Base-by-base conservation (phyloP, 805 yeast genomes). In the Starmerella stigmatis region DNA sequence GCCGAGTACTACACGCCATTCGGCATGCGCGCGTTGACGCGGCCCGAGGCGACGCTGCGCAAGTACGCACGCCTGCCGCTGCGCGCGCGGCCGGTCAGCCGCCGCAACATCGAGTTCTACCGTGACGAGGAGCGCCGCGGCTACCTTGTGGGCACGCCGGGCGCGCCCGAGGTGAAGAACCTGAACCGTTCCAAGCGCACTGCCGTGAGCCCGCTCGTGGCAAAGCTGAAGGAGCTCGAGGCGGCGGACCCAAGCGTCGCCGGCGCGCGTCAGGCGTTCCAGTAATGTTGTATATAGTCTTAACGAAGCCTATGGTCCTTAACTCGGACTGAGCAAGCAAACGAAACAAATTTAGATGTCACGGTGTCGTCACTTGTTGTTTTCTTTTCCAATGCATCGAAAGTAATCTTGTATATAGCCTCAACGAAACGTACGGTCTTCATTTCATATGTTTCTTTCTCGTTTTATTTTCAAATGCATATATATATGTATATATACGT, bases 51-150 rank as follows among this genome's bases (percentile, higher is more conserved):
- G 63, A 81, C 79, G 55, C 61, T 82, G 39, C 63, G 70, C 52
- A 81, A 73, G 57, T 79, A 77, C 59, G 94, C 94, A 15, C 76
- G 86, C 52, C 62, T 88, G 13, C 97, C 97, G 36, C 62, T 85
- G 53, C 78, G 75, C 43, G 86, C 96, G 1, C 76, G 86, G 63
- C 98, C 98, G 12, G 81, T 80, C 8, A 78, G 75, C 55, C 76
- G 83, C 65, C 81, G 84, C 64, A 86, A 81, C 58, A 78, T 89
- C 46, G 76, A 76, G 47, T 85, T 71, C 64, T 89, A 92, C 66
- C 75, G 86, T 40, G 73, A 77, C 60, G 72, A 73, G 2, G 77
- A 70, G 29, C 77, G 76, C 58, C 74, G 86, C 54, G 98, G 98
- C 7, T 89, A 85, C 60, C 65, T 86, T 58, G 80, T 2, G 80